Evolutionary conservation across 1,284 basidiomycete species (phyloP).

Genomic region (Neotropicomus parvogracilis): DNA sequence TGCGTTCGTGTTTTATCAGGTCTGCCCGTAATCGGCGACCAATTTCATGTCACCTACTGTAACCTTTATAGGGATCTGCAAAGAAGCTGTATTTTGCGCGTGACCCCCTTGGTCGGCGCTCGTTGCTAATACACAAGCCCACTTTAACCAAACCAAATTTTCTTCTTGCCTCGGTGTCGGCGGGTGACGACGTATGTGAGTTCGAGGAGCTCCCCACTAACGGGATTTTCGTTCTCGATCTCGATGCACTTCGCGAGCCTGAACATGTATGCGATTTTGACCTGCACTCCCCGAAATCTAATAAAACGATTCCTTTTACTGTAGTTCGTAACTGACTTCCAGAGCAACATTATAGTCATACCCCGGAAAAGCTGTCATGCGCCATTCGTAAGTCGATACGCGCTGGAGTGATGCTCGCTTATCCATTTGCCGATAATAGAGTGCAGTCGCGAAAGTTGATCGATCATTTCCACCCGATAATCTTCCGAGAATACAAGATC

Average conservation of each 20-base stretch:
- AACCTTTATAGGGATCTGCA: conserved; percentile 39
- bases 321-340: conserved; percentile 36
- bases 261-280: conserved; percentile 24
- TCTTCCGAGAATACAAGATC: conserved; percentile 33
- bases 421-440: conserved; percentile 35
- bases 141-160: conserved; percentile 47
- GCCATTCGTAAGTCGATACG: conserved; percentile 29
- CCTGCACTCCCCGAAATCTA: not conserved
- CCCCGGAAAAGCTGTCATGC: conserved; percentile 17
- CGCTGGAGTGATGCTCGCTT: not conserved
- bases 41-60: conserved; percentile 1
- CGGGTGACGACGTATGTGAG: conserved; percentile 42
- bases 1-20: conserved; percentile 79
- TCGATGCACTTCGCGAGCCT: conserved; percentile 30
- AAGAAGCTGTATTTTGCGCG: conserved; percentile 72
- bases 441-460: conserved; percentile 46
- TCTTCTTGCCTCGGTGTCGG: conserved; percentile 65
- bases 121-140: conserved; percentile 71
- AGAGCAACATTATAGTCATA: conserved; percentile 28
- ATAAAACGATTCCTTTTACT: conserved; percentile 3
- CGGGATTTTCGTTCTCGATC: conserved; percentile 52
- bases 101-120: conserved; percentile 90
- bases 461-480: conserved; percentile 44
- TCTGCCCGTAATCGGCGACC: conserved; percentile 32
- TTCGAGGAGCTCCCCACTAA: conserved; percentile 66